Conservation (phyloP, 1,284 basidiomycete genomes). For the Rhodofomes roseus region DNA sequence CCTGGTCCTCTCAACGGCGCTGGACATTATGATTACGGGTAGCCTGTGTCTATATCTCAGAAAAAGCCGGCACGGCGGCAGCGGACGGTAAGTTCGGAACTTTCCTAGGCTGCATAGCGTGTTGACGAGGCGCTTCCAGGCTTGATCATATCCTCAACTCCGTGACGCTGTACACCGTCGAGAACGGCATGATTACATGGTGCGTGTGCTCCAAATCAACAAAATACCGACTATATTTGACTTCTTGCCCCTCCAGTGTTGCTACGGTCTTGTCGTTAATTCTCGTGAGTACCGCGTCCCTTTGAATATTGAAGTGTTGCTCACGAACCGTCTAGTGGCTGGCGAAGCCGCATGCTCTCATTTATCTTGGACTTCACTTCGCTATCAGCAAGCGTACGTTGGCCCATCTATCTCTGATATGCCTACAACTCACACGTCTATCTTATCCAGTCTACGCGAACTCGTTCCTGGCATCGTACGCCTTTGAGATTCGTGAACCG, state of each 20-base stretch:
- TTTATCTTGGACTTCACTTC: slow-evolving; percentile 23
- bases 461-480: slow-evolving; percentile 23
- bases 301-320: slow-evolving; percentile 1
- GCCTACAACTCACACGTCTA: slow-evolving; percentile 8
- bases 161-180: slow-evolving; percentile 19
- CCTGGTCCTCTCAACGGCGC: slow-evolving; percentile 12
- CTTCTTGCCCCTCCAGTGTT: slow-evolving; percentile 11
- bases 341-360: slow-evolving; percentile 17
- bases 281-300: slow-evolving; percentile 14
- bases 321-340: slow-evolving; percentile 16
- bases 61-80: slow-evolving; percentile 10
- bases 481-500: neutral
- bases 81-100: slow-evolving; percentile 8
- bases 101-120: neutral
- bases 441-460: slow-evolving; percentile 19
- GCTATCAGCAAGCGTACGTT: slow-evolving; percentile 22
- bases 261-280: slow-evolving; percentile 17
- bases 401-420: neutral
- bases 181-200: slow-evolving; percentile 22
- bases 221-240: slow-evolving; percentile 1
- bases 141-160: slow-evolving; percentile 19
- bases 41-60: slow-evolving; percentile 15
- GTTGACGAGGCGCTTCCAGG: slow-evolving; percentile 3
- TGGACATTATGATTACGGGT: slow-evolving; percentile 18
- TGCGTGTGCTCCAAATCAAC: slow-evolving; percentile 2